A percentile compares a stretch with the other conserved stretches of the same genome.
These are phyloP conservation scores for Arabidopsis hybrid DNA, from an alignment of 441 rosid species.

Conservation along the genomic window DNA sequence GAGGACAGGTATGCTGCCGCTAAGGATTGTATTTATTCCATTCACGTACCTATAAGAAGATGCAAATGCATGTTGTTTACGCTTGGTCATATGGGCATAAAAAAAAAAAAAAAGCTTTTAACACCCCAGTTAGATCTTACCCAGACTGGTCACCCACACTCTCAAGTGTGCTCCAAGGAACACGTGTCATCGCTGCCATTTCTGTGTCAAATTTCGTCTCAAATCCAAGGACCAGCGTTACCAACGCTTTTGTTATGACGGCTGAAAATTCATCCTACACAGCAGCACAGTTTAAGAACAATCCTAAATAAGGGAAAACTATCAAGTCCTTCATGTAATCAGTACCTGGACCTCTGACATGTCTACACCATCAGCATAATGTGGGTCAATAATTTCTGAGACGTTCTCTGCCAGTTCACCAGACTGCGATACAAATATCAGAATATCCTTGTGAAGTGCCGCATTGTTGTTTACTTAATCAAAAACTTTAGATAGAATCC, in stretches of 20 bases:
- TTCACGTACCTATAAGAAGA: conserved; percentile 85
- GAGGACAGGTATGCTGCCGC: conserved; percentile 80
- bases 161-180: conserved; percentile 97
- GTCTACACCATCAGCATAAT: conserved; percentile 80
- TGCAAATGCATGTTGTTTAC: conserved; percentile 24
- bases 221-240: conserved; percentile 90
- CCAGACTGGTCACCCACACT: conserved; percentile 99
- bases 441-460: conserved; percentile 30
- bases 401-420: conserved; percentile 98
- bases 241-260: conserved; percentile 88
- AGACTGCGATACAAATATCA: conserved; percentile 65
- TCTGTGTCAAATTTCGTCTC: conserved; percentile 97
- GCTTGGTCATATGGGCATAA: conserved; percentile 15
- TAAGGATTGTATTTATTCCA: conserved; percentile 80
- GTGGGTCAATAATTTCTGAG: conserved; percentile 92
- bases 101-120: conserved; percentile 17
- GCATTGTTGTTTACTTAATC: conserved; percentile 16
- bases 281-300: conserved; percentile 43
- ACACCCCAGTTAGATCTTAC: conserved; percentile 53
- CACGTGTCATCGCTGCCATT: conserved; percentile 98
- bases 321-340: conserved; percentile 26
- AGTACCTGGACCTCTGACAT: conserved; percentile 92
- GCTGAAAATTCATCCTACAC: conserved; percentile 97
- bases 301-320: conserved; percentile 41
- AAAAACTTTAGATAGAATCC: conserved; percentile 25